Evolutionary conservation across 2,329 filamentous ascomycete species (phyloP), one percentile per base, ranked within the genome.

Genomic region (Aaosphaeria arxii): DNA sequence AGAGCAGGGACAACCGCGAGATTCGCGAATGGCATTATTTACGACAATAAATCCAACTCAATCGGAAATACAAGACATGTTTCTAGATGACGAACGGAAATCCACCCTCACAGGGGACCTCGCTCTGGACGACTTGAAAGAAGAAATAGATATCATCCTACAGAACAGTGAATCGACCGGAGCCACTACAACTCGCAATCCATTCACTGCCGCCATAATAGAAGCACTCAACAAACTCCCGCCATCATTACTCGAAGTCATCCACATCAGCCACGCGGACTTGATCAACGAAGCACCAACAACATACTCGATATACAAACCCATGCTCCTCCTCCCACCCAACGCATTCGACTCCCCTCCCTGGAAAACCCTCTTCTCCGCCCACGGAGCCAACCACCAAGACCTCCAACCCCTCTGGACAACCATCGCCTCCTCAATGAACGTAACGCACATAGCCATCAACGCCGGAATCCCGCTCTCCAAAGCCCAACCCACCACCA

Each of bases 291-390:
- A 49, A 3, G 66, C 71, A 47, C 60, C 73, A 40, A 64, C 66
- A 29, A 64, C 70, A 4, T 85, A 81, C 65, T 79, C 77, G 4
- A 62, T 82, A 40, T 84, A 86, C 63, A 73, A 73, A 5, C 77
- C 79, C 2, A 73, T 86, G 56, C 73, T 85, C 5, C 75, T 86
- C 6, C 72, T 86, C 1, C 77, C 80, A 1, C 53, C 72, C 24
- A 73, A 75, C 51, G 70, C 77, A 24, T 74, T 82, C 55, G 48
- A 52, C 24, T 51, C 60, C 11, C 30, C 55, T 6, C 45, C 61
- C 30, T 77, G 74, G 72, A 60, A 44, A 13, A 46, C 42, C 2
- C 54, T 72, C 39, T 54, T 74, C 38, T 24, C 54, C 17, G 17
- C 56, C 45, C 42, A 68, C 48, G 5, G 55, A 53, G 5, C 32